Conservation (phyloP, 1,284 basidiomycete species). For the Anthracocystis setariae region DNA sequence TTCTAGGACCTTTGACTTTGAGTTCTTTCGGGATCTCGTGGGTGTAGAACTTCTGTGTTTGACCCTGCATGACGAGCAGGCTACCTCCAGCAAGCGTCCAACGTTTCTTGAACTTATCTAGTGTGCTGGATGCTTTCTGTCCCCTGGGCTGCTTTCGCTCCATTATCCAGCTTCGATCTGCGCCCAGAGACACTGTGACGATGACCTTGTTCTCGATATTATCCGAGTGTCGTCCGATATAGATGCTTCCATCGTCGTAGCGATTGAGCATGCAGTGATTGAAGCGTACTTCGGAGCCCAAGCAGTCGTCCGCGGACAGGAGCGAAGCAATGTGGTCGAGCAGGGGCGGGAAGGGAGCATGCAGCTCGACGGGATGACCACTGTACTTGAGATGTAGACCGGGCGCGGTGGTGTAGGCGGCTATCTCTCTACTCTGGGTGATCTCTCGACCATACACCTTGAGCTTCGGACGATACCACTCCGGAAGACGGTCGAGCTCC, state of each 20-base stretch:
- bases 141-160: conserved; percentile 40
- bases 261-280: conserved; percentile 73
- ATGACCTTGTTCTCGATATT: conserved; percentile 70
- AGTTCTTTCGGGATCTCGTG: conserved; percentile 62
- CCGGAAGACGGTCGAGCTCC: conserved; percentile 65
- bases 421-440: conserved; percentile 70
- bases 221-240: conserved; percentile 70
- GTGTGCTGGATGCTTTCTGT: not conserved
- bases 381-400: conserved; percentile 70
- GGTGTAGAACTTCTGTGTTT: conserved; percentile 72
- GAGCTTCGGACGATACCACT: conserved; percentile 71
- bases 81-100: conserved; percentile 70
- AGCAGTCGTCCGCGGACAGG: conserved; percentile 64
- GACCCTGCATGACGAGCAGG: conserved; percentile 72
- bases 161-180: conserved; percentile 71
- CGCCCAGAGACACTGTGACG: conserved; percentile 71
- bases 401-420: conserved; percentile 65
- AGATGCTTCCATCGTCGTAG: conserved; percentile 71
- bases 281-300: conserved; percentile 70
- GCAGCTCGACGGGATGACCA: conserved; percentile 66
- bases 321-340: conserved; percentile 68
- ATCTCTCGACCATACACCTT: conserved; percentile 72
- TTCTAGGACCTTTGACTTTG: conserved; percentile 50
- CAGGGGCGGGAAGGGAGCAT: conserved; percentile 69
- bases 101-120: conserved; percentile 47